A percentile compares a stretch with the other conserved stretches of the same genome.
phyloP scores from a whole-genome alignment of 2,329 filamentous ascomycete genomes.

The Paecilomyces sp. region DNA sequence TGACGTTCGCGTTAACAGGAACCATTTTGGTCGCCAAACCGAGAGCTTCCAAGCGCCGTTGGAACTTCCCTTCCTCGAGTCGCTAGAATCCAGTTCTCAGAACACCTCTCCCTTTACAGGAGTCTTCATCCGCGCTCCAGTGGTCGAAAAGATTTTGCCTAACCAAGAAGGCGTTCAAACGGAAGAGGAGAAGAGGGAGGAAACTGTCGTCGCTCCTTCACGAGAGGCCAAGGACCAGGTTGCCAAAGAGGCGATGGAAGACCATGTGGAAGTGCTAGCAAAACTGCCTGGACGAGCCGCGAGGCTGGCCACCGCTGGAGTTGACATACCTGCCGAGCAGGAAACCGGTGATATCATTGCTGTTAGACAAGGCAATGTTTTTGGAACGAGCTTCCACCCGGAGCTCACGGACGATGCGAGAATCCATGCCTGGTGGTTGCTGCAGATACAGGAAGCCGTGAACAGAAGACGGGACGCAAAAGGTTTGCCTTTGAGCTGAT shows the following conservation, averaged over 20 bases:
- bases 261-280: constrained; percentile 53
- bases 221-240: constrained; percentile 39
- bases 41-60: constrained; percentile 81
- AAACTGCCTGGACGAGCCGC: constrained; percentile 47
- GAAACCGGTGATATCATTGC: constrained; percentile 70
- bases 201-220: constrained; percentile 52
- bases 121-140: constrained; percentile 89
- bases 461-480: constrained; percentile 17
- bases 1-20: constrained; percentile 82
- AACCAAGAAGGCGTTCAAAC: constrained; percentile 44
- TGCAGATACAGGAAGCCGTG: constrained; percentile 52
- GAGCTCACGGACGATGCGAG: constrained; percentile 82
- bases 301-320: constrained; percentile 39
- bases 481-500: not conserved
- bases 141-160: constrained; percentile 74
- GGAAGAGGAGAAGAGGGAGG: constrained; percentile 40
- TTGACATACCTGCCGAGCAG: constrained; percentile 29
- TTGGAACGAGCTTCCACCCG: constrained; percentile 93
- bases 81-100: constrained; percentile 14
- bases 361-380: constrained; percentile 81
- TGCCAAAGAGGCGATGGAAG: constrained; percentile 38
- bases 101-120: constrained; percentile 57
- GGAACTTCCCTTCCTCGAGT: constrained; percentile 60
- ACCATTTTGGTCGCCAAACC: constrained; percentile 89
- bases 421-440: constrained; percentile 91